Evolutionary conservation across 2,329 filamentous ascomycete genomes (phyloP), one percentile per base, ranked within the genome.

Genomic region (Fusarium tricinctum): DNA sequence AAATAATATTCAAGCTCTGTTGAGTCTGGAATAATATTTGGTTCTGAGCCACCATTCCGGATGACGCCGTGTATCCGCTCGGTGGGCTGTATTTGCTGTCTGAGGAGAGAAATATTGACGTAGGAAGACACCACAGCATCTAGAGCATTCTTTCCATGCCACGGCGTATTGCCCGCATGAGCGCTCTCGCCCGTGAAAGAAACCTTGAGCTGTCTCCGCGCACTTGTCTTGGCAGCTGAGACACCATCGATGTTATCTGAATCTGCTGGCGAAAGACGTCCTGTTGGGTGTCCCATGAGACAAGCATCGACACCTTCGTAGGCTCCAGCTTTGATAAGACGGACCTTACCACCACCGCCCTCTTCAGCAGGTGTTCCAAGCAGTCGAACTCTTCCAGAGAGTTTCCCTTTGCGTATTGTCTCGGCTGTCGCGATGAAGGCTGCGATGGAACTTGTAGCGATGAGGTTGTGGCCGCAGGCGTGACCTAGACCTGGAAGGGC

Each of bases 121-220:
- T 85, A 85, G 0, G 80, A 82, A 0, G 80, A 78, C 4, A 89
- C 78, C 22, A 87, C 71, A 1, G 86, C 86, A 67, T 89, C 87
- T 0, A 89, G 80, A 0, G 87, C 87, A 70, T 89, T 89, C 67
- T 85, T 80, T 0, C 87, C 87, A 7, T 86, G 79, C 86, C 86
- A 89, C 0, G 86, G 87, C n/a, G 79, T 83, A 5, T 83, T 82
- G 1, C 84, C 86, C 0, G 86, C 86, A 66, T 89, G 87, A 0
- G 87, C 85, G 56, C 83, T 83, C 50, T 81, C 81, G 2, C 87
- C 88, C 2, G 81, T 80, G 64, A 86, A 89, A 17, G 83, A 82
- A 1, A 84, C 85, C 20, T 80, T 80, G 64, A 88, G 81, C 42
- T 79, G 77, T 1, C 86, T 88, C 3, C 82, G 80, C 58, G 86